Conservation (phyloP, 116 monocot species). For the Papilionanthe hybrid region DNA sequence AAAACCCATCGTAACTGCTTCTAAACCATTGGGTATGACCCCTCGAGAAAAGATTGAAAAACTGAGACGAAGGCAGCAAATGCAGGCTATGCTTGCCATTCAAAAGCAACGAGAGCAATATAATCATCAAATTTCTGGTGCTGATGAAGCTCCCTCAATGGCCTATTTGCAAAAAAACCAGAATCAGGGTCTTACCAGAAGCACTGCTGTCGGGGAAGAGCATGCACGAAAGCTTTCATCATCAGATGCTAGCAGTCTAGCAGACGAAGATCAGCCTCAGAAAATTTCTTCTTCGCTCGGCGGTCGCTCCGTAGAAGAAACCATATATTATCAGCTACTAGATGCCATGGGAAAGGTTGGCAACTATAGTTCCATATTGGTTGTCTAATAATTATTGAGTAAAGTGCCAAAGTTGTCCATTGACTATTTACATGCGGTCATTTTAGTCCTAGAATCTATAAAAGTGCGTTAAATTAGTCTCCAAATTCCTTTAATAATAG, state of each 20-base stretch:
- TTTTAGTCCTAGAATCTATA: too few relatives aligned
- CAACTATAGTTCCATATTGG: not conserved
- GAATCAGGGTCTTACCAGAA: constrained; percentile 18
- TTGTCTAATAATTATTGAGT: too few relatives aligned
- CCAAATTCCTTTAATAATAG: too few relatives aligned
- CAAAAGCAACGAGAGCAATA: constrained; percentile 81
- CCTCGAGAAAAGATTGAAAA: constrained; percentile 94
- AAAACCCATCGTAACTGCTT: constrained; percentile 15
- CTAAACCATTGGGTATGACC: constrained; percentile 57
- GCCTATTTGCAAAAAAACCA: constrained; percentile 20
- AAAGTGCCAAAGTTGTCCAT: too few relatives aligned
- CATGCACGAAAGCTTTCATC: constrained; percentile 22
- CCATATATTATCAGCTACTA: constrained; percentile 66
- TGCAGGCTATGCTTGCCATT: constrained; percentile 91
- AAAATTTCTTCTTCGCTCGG: constrained; percentile 23
- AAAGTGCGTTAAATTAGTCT: too few relatives aligned
- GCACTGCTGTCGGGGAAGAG: constrained; percentile 25
- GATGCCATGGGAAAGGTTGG: constrained; percentile 68
- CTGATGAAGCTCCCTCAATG: constrained; percentile 35
- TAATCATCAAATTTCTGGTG: constrained; percentile 34
- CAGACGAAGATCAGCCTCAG: constrained; percentile 32
- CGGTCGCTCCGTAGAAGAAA: constrained; percentile 49
- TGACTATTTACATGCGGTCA: too few relatives aligned
- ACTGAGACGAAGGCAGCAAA: constrained; percentile 70
- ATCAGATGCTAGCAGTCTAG: constrained; percentile 30